Evolutionary conservation across 257 asterid genomes (phyloP).

Genomic region (Orobanche coerulescens): DNA sequence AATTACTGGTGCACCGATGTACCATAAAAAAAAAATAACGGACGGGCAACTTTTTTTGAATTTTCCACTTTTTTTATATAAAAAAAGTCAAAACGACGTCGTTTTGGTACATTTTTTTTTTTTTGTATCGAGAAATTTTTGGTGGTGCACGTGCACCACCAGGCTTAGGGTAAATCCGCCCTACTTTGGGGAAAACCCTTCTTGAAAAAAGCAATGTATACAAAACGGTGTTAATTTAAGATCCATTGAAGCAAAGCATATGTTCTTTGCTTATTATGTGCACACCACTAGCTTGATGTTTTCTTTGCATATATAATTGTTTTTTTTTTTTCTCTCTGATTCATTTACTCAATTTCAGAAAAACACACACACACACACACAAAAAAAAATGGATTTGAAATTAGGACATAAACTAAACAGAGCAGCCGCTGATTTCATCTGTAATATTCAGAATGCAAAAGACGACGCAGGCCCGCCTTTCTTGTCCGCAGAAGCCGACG

Average conservation of each 20-base stretch:
- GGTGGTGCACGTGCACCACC: too few species aligned
- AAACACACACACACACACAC: too few species aligned
- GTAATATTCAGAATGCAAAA: constrained; percentile 37
- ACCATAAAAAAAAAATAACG: too few species aligned
- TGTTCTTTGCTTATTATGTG: constrained; percentile 47
- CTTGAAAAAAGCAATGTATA: neutral
- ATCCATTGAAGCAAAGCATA: constrained; percentile 51
- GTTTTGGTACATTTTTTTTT: too few species aligned
- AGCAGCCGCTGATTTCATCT: constrained; percentile 41
- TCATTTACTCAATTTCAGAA: neutral
- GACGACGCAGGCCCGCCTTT: constrained; percentile 49
- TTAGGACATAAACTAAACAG: constrained; percentile 49
- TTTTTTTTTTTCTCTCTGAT: neutral
- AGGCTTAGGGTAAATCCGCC: too few species aligned
- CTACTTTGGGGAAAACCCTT: too few species aligned
- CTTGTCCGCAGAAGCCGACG: constrained; percentile 55
- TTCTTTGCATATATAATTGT: neutral
- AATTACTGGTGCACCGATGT: too few species aligned
- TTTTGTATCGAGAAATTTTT: too few species aligned
- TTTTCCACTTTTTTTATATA: too few species aligned
- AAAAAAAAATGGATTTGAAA: constrained; percentile 43
- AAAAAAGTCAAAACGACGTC: too few species aligned
- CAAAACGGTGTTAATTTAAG: too few species aligned
- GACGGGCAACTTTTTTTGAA: too few species aligned
- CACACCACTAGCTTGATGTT: neutral